Evolutionary conservation across 208 protist species (phyloP), one percentile per base, ranked within the genome.

Genomic region (Paratrypanosoma confusum): DNA sequence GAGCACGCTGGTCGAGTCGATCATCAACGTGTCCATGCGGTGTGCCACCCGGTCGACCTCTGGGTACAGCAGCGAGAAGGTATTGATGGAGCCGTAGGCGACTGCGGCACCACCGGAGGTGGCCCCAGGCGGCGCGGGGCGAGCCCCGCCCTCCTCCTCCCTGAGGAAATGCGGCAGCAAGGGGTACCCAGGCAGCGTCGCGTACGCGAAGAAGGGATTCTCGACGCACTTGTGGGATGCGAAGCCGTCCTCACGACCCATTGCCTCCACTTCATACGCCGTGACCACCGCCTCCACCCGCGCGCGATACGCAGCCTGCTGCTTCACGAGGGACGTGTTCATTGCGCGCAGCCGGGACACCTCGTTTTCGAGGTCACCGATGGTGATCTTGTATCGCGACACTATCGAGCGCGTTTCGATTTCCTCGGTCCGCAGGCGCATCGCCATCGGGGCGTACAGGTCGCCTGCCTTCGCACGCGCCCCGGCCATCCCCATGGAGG

Each of bases 221-320:
- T 48, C 31, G 14, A 71, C 35, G 45, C 77, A 90, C 0, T 38
- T 57, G 53, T 90, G 81, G 4, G 32, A 38, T n/a, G 41, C 34
- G 25, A 87, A 26, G 14, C 53, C 63, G 49, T 90, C 81, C 35
- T 87, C 60, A 35, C 70, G 35, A 8, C 54, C 29, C 57, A 87
- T 74, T 25, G 51, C 61, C 24, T 61, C 43, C 31, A 21, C 23
- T 55, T 78, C 70, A 32, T 71, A 59, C 25, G 50, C 32, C n/a
- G 57, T 29, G 8, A 69, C 48, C 8, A 71, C 50, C 24, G 33
- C 25, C 46, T 87, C 57, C 21, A 84, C 77, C 40, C 87, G 72
- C 41, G 54, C 53, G 1, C 65, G 71, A 55, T 90, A 90, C 52
- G 70, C 36, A n/a, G 63, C 67, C 58, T 90, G 81, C 55, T 85